Evolutionary conservation across 192 early-diverging fungal species (phyloP), one percentile per base, ranked within the genome.

Genomic region (Dimargaris cristalligena): DNA sequence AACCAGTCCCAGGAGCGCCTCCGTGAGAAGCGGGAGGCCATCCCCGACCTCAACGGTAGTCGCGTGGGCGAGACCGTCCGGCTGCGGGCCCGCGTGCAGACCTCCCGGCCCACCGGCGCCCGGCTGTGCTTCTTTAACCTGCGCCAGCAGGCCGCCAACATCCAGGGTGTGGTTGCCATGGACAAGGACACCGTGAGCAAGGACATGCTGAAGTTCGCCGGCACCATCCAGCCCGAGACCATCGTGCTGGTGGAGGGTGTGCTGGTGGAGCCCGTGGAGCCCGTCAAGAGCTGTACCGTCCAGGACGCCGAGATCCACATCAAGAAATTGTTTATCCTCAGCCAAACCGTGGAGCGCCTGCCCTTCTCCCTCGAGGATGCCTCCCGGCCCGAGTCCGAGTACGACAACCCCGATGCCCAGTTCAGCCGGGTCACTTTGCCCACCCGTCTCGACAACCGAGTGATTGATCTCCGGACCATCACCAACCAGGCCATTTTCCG

Each of bases 401-500:
- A 82, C 68, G 85, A 89, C 47, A 73, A 76, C 32, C 75, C 71
- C 51, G 77, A 88, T 59, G 67, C 77, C 20, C 73, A 80, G 26
- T 80, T 86, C 52, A 78, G 71, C 69, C 80, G 81, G 41, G 90
- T 99, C 47, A 78, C 72, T 38, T 73, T 97, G 56, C 86, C 90
- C 69, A 99, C 94, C 34, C 85, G 94, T 46, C 80, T 99, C 44
- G 80, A 99, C 81, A 85, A 94, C 80, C 86, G 94, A 45, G 81
- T 94, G 32, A 78, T 94, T 59, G 94, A 98, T 67, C 75, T 98
- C 59, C 79, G 94, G 60, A 99, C 94, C 50, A 83, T 77, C 63
- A 88, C 96, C 60, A 97, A 94, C 78, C 87, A 99, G 41, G 87
- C 91, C 41, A 94, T 96, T 60, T 99, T 99, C 88, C 83, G 88